Base-by-base conservation (phyloP, 2,329 filamentous ascomycete species). In the Alternaria novae-zelandiae region DNA sequence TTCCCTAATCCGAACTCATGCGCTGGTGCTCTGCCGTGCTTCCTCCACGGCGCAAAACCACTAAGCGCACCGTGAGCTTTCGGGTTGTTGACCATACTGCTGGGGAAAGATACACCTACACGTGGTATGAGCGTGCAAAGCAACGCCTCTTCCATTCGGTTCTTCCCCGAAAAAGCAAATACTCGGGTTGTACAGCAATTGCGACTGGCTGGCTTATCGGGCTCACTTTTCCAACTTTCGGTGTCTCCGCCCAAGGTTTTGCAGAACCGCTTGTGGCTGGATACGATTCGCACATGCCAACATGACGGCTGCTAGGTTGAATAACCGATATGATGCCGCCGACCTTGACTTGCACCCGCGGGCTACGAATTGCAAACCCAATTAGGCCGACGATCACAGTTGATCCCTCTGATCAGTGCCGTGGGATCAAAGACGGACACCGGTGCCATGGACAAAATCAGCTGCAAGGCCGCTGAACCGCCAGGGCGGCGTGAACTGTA, bases 111-210 rank as follows among this genome's bases (percentile, higher is more conserved):
- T 71, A 67, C 65, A 57, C 59, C 60, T 59, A 72, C 73, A 76
- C 74, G 75, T 77, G 75, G 70, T 57, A 47, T 56, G 61, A 68
- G 68, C 67, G 67, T 64, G 65, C 68, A 64, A 54, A 21, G 58
- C 50, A 62, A 63, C 41, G 28, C 28, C 50, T 20, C 59, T 21
- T 44, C 20, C 32, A 47, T 26, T 50, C 44, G 50, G 50, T n/a
- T 20, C 44, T 59, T 59, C 57, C 26, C 63, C 67, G 56, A 69
- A 65, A 61, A 69, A 65, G 59, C 56, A 58, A 63, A 59, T 30
- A 47, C 26, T 23, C 20, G 9, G 46, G 41, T 26, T 49, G 49
- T 46, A 23, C 45, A 45, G 28, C 54, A 54, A 44, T 67, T 72
- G 54, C 28, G 54, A 44, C 59, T 57, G 62, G 66, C 65, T 65